Evolutionary conservation across 768 basidiomycete genomes (phyloP).

Genomic region (Lactarius hengduanensis): DNA sequence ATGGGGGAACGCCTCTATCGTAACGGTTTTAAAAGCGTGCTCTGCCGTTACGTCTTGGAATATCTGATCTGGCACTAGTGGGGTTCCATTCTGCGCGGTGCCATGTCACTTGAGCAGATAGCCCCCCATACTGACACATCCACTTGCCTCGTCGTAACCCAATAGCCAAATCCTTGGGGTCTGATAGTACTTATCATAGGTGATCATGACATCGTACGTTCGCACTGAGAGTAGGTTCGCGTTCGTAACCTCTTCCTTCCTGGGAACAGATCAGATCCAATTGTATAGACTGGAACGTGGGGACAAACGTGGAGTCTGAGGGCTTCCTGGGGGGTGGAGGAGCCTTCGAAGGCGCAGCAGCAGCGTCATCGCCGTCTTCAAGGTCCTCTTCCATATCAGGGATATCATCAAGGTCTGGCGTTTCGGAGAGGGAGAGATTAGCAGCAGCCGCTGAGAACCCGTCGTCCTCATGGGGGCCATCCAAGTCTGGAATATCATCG

Average conservation of each 20-base stretch:
- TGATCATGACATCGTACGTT: slow-evolving; percentile 99
- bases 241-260: slow-evolving; percentile 64
- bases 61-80: slow-evolving; percentile 85
- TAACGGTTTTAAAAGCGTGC: slow-evolving; percentile 97
- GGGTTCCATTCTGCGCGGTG: slow-evolving; percentile 69
- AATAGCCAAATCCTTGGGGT: slow-evolving; percentile 97
- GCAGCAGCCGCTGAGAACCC: slow-evolving; percentile 33
- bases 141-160: slow-evolving; percentile 89
- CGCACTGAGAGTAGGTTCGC: slow-evolving; percentile 91
- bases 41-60: slow-evolving; percentile 98
- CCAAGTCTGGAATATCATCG: slow-evolving; percentile 86
- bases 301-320: slow-evolving; percentile 51
- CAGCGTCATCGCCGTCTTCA: slow-evolving; percentile 86
- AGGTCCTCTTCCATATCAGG: slow-evolving; percentile 98
- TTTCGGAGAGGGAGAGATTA: slow-evolving; percentile 42
- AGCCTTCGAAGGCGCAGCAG: slow-evolving; percentile 55
- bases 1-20: slow-evolving; percentile 98
- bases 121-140: not conserved
- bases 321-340: slow-evolving; percentile 36
- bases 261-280: slow-evolving; percentile 13
- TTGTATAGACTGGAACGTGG: slow-evolving; percentile 8
- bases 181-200: slow-evolving; percentile 99
- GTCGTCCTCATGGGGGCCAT: slow-evolving; percentile 49
- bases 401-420: slow-evolving; percentile 95
- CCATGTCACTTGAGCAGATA: slow-evolving; percentile 5